phyloP scores from a whole-genome alignment of 768 basidiomycete genomes.

The Kondoa malvinella region DNA sequence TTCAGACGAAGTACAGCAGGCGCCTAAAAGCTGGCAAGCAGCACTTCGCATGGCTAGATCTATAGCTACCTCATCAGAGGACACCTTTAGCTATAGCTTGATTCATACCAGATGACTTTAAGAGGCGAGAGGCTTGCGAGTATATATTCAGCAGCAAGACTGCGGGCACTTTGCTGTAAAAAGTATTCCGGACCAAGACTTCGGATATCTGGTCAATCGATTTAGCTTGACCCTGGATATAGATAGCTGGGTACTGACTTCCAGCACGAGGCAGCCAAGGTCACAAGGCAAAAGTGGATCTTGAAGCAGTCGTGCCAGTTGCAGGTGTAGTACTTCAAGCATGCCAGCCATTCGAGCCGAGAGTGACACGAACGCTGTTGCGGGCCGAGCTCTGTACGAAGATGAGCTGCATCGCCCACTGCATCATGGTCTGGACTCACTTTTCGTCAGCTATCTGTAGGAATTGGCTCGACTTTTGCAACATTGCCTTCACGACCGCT shows the following conservation, averaged over 20 bases:
- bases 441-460: background rate
- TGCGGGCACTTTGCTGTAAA: too few species aligned
- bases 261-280: background rate
- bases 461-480: background rate
- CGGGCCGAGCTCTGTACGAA: background rate
- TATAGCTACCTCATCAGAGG: too few species aligned
- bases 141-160: too few species aligned
- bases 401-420: background rate
- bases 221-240: too few species aligned
- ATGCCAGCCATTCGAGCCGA: background rate
- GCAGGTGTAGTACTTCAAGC: background rate
- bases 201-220: too few species aligned
- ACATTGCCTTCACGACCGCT: background rate
- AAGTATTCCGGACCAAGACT: too few species aligned
- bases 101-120: too few species aligned
- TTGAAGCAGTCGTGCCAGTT: background rate
- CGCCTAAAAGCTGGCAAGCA: too few species aligned
- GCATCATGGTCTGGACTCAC: background rate
- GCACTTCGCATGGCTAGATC: too few species aligned
- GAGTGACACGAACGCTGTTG: background rate
- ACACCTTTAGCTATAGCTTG: too few species aligned
- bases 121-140: too few species aligned
- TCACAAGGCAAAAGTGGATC: background rate
- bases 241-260: background rate
- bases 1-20: too few species aligned